Evolutionary conservation across 192 early-diverging fungal genomes (phyloP).

Genomic region (Helicostylum pulchrum): DNA sequence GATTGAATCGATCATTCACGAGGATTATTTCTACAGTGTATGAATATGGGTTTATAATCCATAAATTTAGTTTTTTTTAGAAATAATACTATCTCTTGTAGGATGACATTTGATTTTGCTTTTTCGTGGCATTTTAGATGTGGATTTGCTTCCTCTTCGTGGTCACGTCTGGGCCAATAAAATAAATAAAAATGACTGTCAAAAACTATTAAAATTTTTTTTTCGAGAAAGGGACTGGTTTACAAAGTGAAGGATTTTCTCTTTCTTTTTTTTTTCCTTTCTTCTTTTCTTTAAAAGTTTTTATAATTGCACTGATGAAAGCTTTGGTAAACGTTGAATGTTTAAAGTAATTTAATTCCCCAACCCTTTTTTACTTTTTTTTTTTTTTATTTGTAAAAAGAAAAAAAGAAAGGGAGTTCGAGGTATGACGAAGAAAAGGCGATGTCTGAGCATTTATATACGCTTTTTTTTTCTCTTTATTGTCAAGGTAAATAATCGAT

Average conservation of each 20-base stretch:
- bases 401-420: neutral
- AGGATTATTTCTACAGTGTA: too few species aligned
- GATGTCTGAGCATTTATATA: constrained; percentile 10
- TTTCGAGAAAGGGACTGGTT: neutral
- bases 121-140: too few species aligned
- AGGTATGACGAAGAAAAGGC: constrained; percentile 14
- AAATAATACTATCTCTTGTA: too few species aligned
- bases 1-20: too few species aligned
- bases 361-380: neutral
- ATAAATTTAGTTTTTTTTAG: too few species aligned
- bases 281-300: constrained; percentile 4
- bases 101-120: too few species aligned
- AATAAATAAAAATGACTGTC: neutral
- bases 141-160: too few species aligned
- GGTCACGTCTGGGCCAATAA: too few species aligned
- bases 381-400: too few species aligned
- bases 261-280: neutral
- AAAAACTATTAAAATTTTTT: neutral
- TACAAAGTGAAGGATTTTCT: neutral
- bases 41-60: too few species aligned
- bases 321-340: constrained; percentile 13
- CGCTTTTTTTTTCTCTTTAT: too few species aligned
- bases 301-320: constrained; percentile 15
- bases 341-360: constrained; percentile 3
- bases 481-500: constrained; percentile 7